These are phyloP conservation scores for Chaetomium globosum DNA, from an alignment of 2,329 filamentous ascomycete genomes.

Conservation along the genomic window DNA sequence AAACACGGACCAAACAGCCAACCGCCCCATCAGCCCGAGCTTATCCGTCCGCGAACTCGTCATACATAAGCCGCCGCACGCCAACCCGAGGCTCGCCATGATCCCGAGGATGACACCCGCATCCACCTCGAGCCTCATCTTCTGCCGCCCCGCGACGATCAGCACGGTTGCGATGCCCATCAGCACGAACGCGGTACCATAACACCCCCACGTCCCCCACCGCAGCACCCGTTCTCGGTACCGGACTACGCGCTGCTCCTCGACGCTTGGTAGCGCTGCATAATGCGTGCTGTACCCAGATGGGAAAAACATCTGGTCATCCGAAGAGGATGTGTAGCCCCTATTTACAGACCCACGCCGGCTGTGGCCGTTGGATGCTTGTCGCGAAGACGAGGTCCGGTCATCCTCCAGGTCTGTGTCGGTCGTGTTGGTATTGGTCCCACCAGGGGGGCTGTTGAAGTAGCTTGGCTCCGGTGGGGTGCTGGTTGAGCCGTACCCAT, in stretches of 20 bases:
- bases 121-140: constrained; percentile 71
- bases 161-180: constrained; percentile 67
- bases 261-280: constrained; percentile 55
- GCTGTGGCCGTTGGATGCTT: constrained; percentile 10
- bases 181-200: constrained; percentile 63
- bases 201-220: constrained; percentile 56
- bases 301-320: constrained; percentile 51
- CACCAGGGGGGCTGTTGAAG: constrained; percentile 39
- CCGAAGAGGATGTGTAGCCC: constrained; percentile 42
- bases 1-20: constrained; percentile 51
- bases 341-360: constrained; percentile 20
- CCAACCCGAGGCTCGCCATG: constrained; percentile 66
- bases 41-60: constrained; percentile 53
- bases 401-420: constrained; percentile 53
- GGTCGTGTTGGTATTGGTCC: constrained; percentile 31
- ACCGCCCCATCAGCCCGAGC: constrained; percentile 48
- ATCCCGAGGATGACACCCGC: constrained; percentile 71
- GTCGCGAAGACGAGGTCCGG: constrained; percentile 24
- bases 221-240: constrained; percentile 61
- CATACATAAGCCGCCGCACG: constrained; percentile 62
- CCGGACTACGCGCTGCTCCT: constrained; percentile 53
- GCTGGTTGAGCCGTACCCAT: constrained; percentile 33
- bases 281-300: constrained; percentile 58
- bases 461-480: constrained; percentile 31
- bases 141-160: constrained; percentile 68